phyloP scores from a whole-genome alignment of 306 rosid genomes.

The Arachis hypogaea region DNA sequence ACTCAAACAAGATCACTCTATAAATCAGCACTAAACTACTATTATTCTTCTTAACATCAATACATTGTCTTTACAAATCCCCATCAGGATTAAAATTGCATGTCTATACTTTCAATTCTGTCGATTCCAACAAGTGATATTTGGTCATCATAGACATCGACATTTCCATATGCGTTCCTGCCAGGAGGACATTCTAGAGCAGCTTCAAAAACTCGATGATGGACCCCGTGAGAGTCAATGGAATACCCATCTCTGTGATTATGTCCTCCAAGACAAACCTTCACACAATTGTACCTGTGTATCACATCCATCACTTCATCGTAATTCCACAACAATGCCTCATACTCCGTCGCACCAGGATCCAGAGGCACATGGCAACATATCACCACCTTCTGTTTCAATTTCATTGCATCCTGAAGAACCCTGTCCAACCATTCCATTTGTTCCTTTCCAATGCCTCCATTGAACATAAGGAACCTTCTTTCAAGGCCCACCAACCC shows the following conservation, averaged over 20 bases:
- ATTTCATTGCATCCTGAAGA: constrained; percentile 68
- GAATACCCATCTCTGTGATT: constrained; percentile 80
- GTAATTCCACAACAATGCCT: constrained; percentile 80
- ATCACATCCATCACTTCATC: constrained; percentile 81
- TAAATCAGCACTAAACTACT: constrained; percentile 19
- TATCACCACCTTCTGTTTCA: constrained; percentile 76
- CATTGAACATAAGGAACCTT: constrained; percentile 91
- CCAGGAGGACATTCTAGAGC: constrained; percentile 96
- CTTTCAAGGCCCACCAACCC: constrained; percentile 70
- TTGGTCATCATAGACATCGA: constrained; percentile 72
- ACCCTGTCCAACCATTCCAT: constrained; percentile 76
- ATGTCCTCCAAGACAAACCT: constrained; percentile 83
- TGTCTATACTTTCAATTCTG: constrained; percentile 62
- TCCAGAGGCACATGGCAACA: constrained; percentile 84
- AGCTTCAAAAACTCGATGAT: constrained; percentile 87
- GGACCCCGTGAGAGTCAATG: constrained; percentile 80
- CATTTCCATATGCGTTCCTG: constrained; percentile 65
- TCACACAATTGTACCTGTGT: constrained; percentile 72
- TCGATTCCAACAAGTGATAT: constrained; percentile 65
- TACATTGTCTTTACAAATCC: constrained; percentile 30
- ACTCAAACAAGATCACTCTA: constrained; percentile 11
- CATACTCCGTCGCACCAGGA: constrained; percentile 58
- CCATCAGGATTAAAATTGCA: constrained; percentile 55
- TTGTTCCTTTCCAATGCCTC: constrained; percentile 87
- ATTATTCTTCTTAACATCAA: constrained; percentile 23